These are phyloP conservation scores for Zostera marina DNA, from an alignment of 116 monocot genomes.

Conservation along the genomic window DNA sequence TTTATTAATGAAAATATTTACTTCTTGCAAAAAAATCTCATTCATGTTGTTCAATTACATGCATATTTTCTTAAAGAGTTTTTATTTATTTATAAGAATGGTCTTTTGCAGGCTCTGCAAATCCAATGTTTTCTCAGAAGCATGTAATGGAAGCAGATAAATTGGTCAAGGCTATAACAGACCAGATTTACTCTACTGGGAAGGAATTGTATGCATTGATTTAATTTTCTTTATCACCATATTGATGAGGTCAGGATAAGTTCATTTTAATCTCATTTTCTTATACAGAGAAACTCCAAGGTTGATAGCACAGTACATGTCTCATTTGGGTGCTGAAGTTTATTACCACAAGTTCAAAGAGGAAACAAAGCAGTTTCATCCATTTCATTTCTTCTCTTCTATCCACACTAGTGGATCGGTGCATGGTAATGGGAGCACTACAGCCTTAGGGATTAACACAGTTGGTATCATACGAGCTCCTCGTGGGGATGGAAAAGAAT, in stretches of 20 bases:
- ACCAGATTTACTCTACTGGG: constrained; percentile 7
- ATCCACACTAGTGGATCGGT: constrained; percentile 1
- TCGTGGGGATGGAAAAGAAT: constrained; percentile 91
- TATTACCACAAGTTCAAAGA: constrained; percentile 58
- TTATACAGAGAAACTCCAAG: constrained; percentile 43
- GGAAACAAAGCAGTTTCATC: constrained; percentile 23
- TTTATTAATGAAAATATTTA: too few relatives aligned
- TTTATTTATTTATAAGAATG: constrained; percentile 1
- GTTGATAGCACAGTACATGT: constrained; percentile 44
- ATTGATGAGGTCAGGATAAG: background rate
- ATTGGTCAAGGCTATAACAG: constrained; percentile 38
- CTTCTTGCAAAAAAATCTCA: too few relatives aligned
- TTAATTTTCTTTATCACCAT: background rate
- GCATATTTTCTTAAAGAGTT: background rate
- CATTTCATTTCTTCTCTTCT: constrained; percentile 59
- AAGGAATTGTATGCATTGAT: constrained; percentile 23
- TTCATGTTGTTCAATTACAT: background rate
- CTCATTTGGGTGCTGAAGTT: constrained; percentile 56
- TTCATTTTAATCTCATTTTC: background rate
- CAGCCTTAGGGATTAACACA: constrained; percentile 35
- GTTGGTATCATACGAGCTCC: constrained; percentile 83
- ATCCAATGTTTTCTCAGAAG: constrained; percentile 43
- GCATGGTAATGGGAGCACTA: constrained; percentile 21
- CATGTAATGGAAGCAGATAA: constrained; percentile 47
- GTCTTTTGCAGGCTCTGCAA: constrained; percentile 53